Evolutionary conservation across 139 green algal genomes (phyloP), one percentile per base, ranked within the genome.

Genomic region (Micromonas commoda): DNA sequence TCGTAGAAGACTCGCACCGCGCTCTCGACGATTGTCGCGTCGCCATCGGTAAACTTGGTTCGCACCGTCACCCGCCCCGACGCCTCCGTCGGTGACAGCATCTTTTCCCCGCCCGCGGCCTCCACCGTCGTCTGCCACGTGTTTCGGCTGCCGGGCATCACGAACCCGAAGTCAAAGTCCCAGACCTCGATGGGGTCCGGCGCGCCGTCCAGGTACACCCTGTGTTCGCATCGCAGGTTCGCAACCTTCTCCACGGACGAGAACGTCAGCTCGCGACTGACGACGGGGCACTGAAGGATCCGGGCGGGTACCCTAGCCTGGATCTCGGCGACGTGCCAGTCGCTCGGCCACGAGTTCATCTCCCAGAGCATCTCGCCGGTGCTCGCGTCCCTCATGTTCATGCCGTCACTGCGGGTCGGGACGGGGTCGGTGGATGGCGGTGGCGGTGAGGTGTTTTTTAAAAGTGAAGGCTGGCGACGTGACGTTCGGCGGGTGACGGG

Each of bases 121-220:
- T 75, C 67, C 9, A 75, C 64, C 24, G 67, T 75, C 32, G 67
- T 39, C 67, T 75, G 67, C 67, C 67, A 75, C 32, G 32, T 32
- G 67, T 75, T 75, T 6, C 5, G 6, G 32, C 24, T 39, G 34
- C 67, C 67, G 13, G 67, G 67, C 9, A 75, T 75, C 32, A 75
- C 67, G 67, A 75, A 75, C 33, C 67, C 67, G 67, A 75, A 75
- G 32, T 75, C 33, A 23, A 75, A 75, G 67, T 75, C 28, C 67
- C 67, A 75, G 9, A 61, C 63, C 20, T 70, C 28, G 63, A 70
- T 35, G 29, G 6, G 16, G 28, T 70, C 9, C 28, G n/a, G n/a
- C n/a, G n/a, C n/a, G n/a, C 20, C 29, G 28, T 19, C 28, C 6
- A 35, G 63, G 63, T 35, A 70, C 6, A 70, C 28, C 9, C 28